Base-by-base conservation (phyloP, 805 yeast species). In the Saccharomycopsis babjevae region DNA sequence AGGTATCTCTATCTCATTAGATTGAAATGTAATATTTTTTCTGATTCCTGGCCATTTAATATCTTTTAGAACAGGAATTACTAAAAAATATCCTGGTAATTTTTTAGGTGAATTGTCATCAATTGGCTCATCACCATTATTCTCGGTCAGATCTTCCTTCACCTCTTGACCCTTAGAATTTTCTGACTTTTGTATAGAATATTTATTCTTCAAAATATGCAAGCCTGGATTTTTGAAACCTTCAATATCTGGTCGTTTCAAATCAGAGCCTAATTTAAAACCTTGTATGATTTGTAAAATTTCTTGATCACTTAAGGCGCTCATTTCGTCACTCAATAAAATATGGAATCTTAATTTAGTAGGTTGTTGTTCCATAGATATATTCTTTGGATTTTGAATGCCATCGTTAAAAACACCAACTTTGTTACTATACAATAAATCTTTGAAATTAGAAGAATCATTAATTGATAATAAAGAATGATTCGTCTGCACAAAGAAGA, bases 381-480 rank as follows among this genome's bases (percentile, higher is more conserved):
- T 7, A 22, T 46, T 46, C 22, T 20, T 25, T 11, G 6, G 32
- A 16, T 11, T 22, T 25, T 46, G 52, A 25, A 40, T 7, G 22
- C 32, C n/a, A 2, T 46, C 52, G 22, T 20, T 46, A 6, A 46
- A 22, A 4, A 22, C 16, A 13, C 22, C 28, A 7, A 18, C 13
- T 28, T 25, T 46, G n/a, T 93, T 88, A 67, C 85, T 87, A 0
- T 89, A 83, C 57, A 93, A 75, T 64, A 89, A 86, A 70, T 92
- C 96, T 60, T 84, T 85, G 0, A 88, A 75, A 34, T 83, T 81
- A 57, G 79, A 5, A 25, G 25, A 56, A 4, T 59, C 62, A 39
- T 79, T 65, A 90, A 74, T n/a, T 76, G 70, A 25, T 80, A 83
- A 62, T 89, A 72, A 56, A 89, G 77, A 38, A 79, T 72, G 61